Evolutionary conservation across 139 green algal species (phyloP), one percentile per base, ranked within the genome.

Genomic region (Auxenochlorella pyrenoidosa): DNA sequence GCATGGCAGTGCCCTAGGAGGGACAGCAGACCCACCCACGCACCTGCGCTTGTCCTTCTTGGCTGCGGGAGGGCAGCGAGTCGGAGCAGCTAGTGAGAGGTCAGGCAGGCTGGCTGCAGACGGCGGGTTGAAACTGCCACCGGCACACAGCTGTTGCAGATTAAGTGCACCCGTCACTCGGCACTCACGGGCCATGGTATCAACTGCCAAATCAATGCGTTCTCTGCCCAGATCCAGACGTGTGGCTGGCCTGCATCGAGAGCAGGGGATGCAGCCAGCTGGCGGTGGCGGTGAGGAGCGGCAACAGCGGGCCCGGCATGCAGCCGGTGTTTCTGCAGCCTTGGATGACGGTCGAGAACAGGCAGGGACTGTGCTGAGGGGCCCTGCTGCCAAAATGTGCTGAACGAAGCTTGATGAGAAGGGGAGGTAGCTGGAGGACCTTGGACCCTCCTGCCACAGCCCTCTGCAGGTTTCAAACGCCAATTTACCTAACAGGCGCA

Each of bases 41-140:
- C 54, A 63, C 54, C 54, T 63, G 32, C 66, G 66, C 66, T 73
- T 73, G 66, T 73, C 66, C 66, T 73, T 73, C 66, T 73, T 73
- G 16, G 66, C 66, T 73, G 66, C 66, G 4, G 66, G 30, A 24
- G 26, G 63, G 63, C 63, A 68, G 63, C 26, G 63, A 71, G 5
- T 8, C 22, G 22, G 63, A 34, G 63, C 22, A 22, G 63, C 22
- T 5, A 34, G 63, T 71, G 63, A 32, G 63, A 32, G 22, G 60
- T 8, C 60, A 28, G 3, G n/a, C n/a, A n/a, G 18, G 60, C 47
- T 68, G 60, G 60, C 4, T 28, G 12, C 60, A 28, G 3, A 32
- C 60, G 63, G 63, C 22, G 22, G 63, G 30, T 12, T 36, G 63
- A 34, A 8, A 22, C 63, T 71, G 22, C 26, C 63, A 18, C 60